Percentiles rank a stretch among this genome's conserved stretches.
These are phyloP conservation scores for Schizopora paradoxa DNA, from an alignment of 1,284 basidiomycete genomes.

Conservation along the genomic window DNA sequence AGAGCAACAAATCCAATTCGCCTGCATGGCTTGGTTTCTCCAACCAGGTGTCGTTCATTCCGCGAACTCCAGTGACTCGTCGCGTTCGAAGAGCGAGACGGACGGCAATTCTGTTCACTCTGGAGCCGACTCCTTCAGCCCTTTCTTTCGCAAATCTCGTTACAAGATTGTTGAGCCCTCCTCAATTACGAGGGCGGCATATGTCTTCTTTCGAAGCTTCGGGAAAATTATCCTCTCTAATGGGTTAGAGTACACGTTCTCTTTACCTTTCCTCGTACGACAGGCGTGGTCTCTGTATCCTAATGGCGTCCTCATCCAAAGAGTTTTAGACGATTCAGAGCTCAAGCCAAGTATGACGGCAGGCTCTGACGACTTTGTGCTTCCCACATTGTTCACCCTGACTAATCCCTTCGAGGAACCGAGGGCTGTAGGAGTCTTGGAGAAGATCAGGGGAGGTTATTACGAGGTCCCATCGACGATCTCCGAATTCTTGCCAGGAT, in stretches of 20 bases:
- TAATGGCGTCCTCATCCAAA: constrained; percentile 73
- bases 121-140: constrained; percentile 32
- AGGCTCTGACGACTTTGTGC: constrained; percentile 48
- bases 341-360: constrained; percentile 58
- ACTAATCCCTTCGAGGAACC: constrained; percentile 75
- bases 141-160: constrained; percentile 30
- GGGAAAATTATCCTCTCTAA: constrained; percentile 71
- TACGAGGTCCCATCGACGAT: constrained; percentile 36
- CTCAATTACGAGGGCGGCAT: constrained; percentile 46
- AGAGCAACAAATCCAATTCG: constrained; percentile 68
- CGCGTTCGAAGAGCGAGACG: constrained; percentile 29
- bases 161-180: constrained; percentile 18
- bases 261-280: constrained; percentile 78
- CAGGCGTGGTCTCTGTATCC: constrained; percentile 74
- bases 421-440: constrained; percentile 58
- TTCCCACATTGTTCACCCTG: constrained; percentile 76
- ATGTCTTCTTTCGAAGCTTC: constrained; percentile 73
- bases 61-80: constrained; percentile 29
- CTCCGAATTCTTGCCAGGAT: constrained; percentile 9
- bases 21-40: constrained; percentile 64
- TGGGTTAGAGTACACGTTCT: constrained; percentile 72
- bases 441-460: constrained; percentile 47
- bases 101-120: no score
- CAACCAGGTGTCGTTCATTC: constrained; percentile 11
- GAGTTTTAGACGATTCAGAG: constrained; percentile 64